Evolutionary conservation across 1,284 basidiomycete species (phyloP), one percentile per base, ranked within the genome.

Genomic region (Rhodotorula sp.): DNA sequence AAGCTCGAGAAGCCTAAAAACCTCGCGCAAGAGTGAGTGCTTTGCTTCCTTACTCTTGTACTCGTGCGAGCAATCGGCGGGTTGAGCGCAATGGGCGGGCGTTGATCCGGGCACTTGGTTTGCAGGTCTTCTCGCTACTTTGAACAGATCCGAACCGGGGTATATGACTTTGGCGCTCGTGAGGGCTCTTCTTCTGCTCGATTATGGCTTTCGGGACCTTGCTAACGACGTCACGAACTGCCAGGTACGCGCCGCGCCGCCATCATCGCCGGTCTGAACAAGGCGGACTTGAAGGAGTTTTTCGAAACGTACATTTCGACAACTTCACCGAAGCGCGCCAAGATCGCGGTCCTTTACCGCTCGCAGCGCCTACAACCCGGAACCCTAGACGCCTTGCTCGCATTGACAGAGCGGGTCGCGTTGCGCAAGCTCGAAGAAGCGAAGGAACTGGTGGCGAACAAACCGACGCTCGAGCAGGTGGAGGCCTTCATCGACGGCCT

Each of bases 271-370:
- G 82, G 80, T n/a, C 83, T 93, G 66, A 89, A 86, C 8, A 93
- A 92, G 81, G 81, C 87, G 10, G 91, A 97, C 37, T 84, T 98
- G 49, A 73, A 91, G n/a, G 80, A 85, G 5, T 81, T 98, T 60
- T 77, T 75, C 66, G 42, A 60, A 33, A 57, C 65, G 49, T 75
- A 53, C 66, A 69, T 78, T 61, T 67, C 68, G 18, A 74, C 73
- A 7, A 17, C 59, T 0, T 71, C 73, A 6, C 2, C 63, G 0
- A 62, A 49, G 2, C 70, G 76, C 17, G 59, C 75, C 6, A 77
- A 78, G 46, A 57, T 78, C 20, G 69, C 75, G 14, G 63, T 78
- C 30, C 74, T 76, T 22, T 67, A 76, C 64, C 72, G 74, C n/a
- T 77, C 77, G 8, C 73, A 73, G 45, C 71, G 76, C 37, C 62